Percentiles rank a stretch among this genome's conserved stretches.
phyloP scores from a whole-genome alignment of 2,329 filamentous ascomycete species.

The Aspergillus tamarii region DNA sequence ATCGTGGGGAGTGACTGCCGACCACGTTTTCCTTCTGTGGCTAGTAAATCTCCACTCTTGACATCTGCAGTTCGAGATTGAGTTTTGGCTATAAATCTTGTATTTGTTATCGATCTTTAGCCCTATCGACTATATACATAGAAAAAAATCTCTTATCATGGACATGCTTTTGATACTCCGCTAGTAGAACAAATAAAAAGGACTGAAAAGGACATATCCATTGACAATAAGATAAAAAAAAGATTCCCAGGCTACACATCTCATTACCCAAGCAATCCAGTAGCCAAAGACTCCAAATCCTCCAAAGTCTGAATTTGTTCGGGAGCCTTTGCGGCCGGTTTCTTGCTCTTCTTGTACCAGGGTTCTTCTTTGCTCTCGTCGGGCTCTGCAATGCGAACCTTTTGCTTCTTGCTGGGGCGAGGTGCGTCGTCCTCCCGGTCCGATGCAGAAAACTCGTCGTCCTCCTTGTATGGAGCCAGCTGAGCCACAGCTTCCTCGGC shows the following conservation, averaged over 20 bases:
- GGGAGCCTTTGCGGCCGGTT: constrained; percentile 25
- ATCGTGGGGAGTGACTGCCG: constrained; percentile 4
- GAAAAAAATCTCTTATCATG: constrained; percentile 15
- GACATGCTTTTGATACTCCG: constrained; percentile 31
- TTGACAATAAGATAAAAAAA: constrained; percentile 17
- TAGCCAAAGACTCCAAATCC: constrained; percentile 52
- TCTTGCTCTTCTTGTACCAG: constrained; percentile 31
- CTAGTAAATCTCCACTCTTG: constrained; percentile 3
- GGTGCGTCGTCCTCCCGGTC: constrained; percentile 29
- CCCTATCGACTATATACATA: constrained; percentile 11
- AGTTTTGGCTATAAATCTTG: constrained; percentile 2
- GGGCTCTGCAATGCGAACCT: constrained; percentile 42
- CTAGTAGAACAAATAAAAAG: constrained; percentile 24
- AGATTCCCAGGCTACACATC: background rate
- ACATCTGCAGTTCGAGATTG: background rate
- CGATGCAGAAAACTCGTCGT: constrained; percentile 25
- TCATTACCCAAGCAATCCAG: constrained; percentile 43
- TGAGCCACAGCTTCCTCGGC: constrained; percentile 35
- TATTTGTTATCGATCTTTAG: background rate
- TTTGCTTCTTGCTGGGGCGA: constrained; percentile 44
- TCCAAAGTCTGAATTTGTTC: constrained; percentile 48
- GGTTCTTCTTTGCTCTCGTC: constrained; percentile 32
- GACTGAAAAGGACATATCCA: constrained; percentile 19
- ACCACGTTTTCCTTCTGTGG: background rate
- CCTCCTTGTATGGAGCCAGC: constrained; percentile 35